Conservation (phyloP, 2,329 filamentous ascomycete species). For the Stagonosporopsis cucurbitacearum region DNA sequence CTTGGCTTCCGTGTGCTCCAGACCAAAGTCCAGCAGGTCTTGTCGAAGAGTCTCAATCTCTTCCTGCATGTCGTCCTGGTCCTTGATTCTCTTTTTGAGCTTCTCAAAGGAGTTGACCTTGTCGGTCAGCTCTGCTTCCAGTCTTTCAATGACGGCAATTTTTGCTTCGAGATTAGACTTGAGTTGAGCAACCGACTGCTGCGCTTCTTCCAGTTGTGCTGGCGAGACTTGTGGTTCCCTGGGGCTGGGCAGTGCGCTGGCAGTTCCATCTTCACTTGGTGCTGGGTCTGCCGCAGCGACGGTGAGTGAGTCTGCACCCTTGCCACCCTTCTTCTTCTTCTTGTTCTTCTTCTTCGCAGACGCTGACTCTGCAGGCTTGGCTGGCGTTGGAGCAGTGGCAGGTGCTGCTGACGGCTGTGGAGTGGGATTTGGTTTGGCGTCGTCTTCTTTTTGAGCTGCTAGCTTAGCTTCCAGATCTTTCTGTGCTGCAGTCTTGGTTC, state of each 20-base stretch:
- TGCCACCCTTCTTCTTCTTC: slow-evolving; percentile 78
- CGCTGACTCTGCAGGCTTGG: slow-evolving; percentile 40
- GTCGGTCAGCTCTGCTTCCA: slow-evolving; percentile 43
- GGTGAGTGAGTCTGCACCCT: slow-evolving; percentile 39
- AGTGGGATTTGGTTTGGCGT: slow-evolving; percentile 17
- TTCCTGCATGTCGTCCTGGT: slow-evolving; percentile 78
- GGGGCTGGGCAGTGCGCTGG: slow-evolving; percentile 43
- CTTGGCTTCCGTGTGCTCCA: slow-evolving; percentile 84
- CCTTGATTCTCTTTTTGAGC: slow-evolving; percentile 73
- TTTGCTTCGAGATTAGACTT: slow-evolving; percentile 45
- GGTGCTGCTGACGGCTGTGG: slow-evolving; percentile 27
- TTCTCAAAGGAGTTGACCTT: slow-evolving; percentile 77
- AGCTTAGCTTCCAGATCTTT: slow-evolving; percentile 30
- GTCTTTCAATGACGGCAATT: slow-evolving; percentile 41
- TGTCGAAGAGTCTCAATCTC: slow-evolving; percentile 86
- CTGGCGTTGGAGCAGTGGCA: slow-evolving; percentile 13
- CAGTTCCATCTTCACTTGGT: slow-evolving; percentile 48
- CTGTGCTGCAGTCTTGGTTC: slow-evolving; percentile 18
- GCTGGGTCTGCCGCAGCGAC: slow-evolving; percentile 41
- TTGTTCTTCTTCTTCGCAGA: slow-evolving; percentile 78
- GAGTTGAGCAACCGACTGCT: slow-evolving; percentile 39
- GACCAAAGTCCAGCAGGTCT: slow-evolving; percentile 77
- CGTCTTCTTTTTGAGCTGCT: slow-evolving; percentile 18
- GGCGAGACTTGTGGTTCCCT: slow-evolving; percentile 53
- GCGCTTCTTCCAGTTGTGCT: slow-evolving; percentile 38